phyloP scores from a whole-genome alignment of 768 basidiomycete species.

The Kwoniella bestiolae region DNA sequence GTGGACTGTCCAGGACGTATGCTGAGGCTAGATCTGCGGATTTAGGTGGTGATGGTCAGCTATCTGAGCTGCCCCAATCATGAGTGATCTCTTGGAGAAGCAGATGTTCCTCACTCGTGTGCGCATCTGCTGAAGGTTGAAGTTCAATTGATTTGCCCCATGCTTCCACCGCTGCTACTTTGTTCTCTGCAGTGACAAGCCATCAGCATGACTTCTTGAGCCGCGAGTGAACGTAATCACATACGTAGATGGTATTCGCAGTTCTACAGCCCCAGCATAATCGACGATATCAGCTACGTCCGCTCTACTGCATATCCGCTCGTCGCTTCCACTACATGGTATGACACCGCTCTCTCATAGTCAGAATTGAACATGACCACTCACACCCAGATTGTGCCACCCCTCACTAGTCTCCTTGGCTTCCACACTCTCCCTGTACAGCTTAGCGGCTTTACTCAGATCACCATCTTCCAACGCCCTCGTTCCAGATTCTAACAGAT shows the following conservation, averaged over 20 bases:
- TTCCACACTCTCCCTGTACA: slow-evolving; percentile 45
- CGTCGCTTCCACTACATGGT: no score
- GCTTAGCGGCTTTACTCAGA: slow-evolving; percentile 40
- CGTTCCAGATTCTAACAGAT: slow-evolving; percentile 46
- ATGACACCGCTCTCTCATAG: no score
- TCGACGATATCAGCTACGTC: no score
- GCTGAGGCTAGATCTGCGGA: slow-evolving; percentile 56
- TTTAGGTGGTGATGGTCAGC: not conserved
- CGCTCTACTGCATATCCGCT: no score
- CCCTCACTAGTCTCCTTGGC: slow-evolving; percentile 45
- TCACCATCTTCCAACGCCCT: slow-evolving; percentile 51
- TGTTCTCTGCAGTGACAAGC: slow-evolving; percentile 39
- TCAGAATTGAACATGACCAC: slow-evolving; percentile 23
- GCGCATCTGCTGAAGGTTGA: slow-evolving; percentile 55
- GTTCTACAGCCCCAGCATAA: no score
- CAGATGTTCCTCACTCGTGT: slow-evolving; percentile 50
- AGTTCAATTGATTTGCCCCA: slow-evolving; percentile 51
- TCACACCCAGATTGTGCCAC: slow-evolving; percentile 55
- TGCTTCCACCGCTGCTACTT: slow-evolving; percentile 45
- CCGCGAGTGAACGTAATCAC: not conserved
- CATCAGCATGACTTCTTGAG: not conserved
- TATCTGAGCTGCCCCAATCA: not conserved
- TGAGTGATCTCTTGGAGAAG: not conserved
- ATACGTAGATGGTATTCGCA: slow-evolving; percentile 52
- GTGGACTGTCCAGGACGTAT: slow-evolving; percentile 56